These are phyloP conservation scores for Canavalia gladiata DNA, from an alignment of 306 rosid species.

Conservation along the genomic window DNA sequence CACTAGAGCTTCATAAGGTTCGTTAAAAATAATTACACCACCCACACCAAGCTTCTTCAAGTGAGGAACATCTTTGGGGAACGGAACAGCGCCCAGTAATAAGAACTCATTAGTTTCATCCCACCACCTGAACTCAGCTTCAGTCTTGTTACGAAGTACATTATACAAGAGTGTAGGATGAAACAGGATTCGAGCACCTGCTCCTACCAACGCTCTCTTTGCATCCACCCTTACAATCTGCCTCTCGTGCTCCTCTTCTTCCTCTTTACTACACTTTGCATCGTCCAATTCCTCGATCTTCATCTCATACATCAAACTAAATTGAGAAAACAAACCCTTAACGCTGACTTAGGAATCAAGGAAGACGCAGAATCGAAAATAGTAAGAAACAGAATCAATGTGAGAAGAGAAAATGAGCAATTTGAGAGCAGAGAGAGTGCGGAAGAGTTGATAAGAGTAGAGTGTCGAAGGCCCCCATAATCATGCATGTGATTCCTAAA, in stretches of 20 bases:
- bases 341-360: constrained; percentile 35
- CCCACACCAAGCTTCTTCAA: constrained; percentile 96
- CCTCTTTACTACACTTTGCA: constrained; percentile 57
- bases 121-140: constrained; percentile 99
- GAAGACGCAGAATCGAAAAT: constrained; percentile 26
- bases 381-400: constrained; percentile 23
- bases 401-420: constrained; percentile 16
- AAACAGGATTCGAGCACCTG: constrained; percentile 93
- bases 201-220: constrained; percentile 91
- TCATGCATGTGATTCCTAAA: too few species aligned
- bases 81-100: constrained; percentile 94
- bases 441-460: constrained; percentile 35
- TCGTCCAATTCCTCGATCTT: constrained; percentile 91
- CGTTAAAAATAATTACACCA: constrained; percentile 93
- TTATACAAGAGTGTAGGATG: constrained; percentile 96
- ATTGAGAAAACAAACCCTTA: constrained; percentile 31
- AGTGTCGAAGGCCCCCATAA: neutral
- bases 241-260: constrained; percentile 45
- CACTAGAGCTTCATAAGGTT: constrained; percentile 93
- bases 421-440: neutral
- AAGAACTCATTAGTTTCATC: constrained; percentile 96
- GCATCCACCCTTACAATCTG: constrained; percentile 85
- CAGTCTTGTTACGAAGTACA: constrained; percentile 94
- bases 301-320: constrained; percentile 55
- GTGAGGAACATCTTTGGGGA: constrained; percentile 91